Base-by-base conservation (phyloP, 2,329 filamentous ascomycete species). In the Colletotrichum higginsianum region DNA sequence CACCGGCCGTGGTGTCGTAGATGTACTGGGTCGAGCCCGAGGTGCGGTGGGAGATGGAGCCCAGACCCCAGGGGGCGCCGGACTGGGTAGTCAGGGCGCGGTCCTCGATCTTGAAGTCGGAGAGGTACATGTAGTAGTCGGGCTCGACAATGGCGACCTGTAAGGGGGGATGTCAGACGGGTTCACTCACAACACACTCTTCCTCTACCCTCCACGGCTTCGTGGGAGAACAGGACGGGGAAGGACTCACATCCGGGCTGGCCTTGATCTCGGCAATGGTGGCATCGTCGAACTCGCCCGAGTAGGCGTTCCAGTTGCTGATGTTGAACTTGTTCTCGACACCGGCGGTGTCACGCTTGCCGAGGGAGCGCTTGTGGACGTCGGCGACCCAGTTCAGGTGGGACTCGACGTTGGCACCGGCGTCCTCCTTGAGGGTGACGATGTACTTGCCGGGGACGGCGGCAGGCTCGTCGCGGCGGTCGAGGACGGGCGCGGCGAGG, bases 11-110 rank as follows among this genome's bases (percentile, higher is more conserved):
- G 11, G 75, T 68, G 71, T 86, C 83, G 76, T 86, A 86, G 38
- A 78, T 72, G 74, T 86, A 87, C 58, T 78, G 75, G 15, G 63
- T 79, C 9, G 74, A 78, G 44, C 79, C 79, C 23, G 78, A 75
- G 21, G 75, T 80, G 21, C 78, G 75, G 77, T 83, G 81, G 9
- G 86, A 87, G 72, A 87, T 78, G 42, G 84, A 80, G 2, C 80
- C 81, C 35, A 87, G 82, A 23, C 85, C 85, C 83, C 85, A 86
- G 1, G 83, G 75, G 8, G 83, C 78, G 30, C 77, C 74, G 4
- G 65, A 61, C 77, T 85, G 84, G 30, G 78, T 82, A 66, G 75
- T 73, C 66, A 75, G 62, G 30, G 72, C 74, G 16, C 70, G 70
- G 62, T 71, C 61, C 9, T 55, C 60, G 56, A 66, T 58, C 56